These are phyloP conservation scores for Pharnaceum exiguum DNA, from an alignment of 148 eudicot species.

Conservation along the genomic window DNA sequence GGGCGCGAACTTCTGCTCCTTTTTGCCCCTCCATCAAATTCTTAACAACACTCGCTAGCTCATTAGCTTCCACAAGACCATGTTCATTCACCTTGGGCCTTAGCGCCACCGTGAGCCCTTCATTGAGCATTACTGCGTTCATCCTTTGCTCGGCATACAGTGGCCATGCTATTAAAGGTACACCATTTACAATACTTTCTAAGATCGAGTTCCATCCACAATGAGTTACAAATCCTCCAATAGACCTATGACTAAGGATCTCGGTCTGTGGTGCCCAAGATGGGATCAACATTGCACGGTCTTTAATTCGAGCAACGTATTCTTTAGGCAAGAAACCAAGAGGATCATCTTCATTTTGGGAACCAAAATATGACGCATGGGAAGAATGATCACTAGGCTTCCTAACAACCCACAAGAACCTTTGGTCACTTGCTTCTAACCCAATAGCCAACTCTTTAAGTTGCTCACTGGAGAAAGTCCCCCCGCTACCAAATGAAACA, in stretches of 20 bases:
- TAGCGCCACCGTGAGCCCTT: slow-evolving; percentile 33
- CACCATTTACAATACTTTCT: slow-evolving; percentile 34
- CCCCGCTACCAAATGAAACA: slow-evolving; percentile 48
- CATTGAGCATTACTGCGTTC: slow-evolving; percentile 31
- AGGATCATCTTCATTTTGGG: slow-evolving; percentile 16
- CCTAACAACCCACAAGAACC: slow-evolving; percentile 51
- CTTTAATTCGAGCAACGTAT: slow-evolving; percentile 25
- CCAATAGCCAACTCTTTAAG: slow-evolving; percentile 42
- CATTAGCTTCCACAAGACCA: slow-evolving; percentile 22
- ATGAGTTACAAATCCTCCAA: slow-evolving; percentile 41
- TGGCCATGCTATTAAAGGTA: slow-evolving; percentile 50
- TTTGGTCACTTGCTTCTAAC: slow-evolving; percentile 38
- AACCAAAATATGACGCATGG: slow-evolving; percentile 18
- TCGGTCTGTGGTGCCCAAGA: slow-evolving; percentile 45
- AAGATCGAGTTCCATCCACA: slow-evolving; percentile 55
- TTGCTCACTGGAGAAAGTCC: slow-evolving; percentile 37
- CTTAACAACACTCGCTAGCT: slow-evolving; percentile 27
- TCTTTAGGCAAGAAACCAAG: slow-evolving; percentile 38
- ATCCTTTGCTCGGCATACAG: slow-evolving; percentile 46
- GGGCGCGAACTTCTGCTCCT: slow-evolving; percentile 18
- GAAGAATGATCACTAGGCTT: slow-evolving; percentile 26
- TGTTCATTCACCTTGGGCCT: slow-evolving; percentile 16
- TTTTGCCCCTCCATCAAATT: slow-evolving; percentile 35
- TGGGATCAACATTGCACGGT: slow-evolving; percentile 28
- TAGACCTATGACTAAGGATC: slow-evolving; percentile 31